Conservation (phyloP, 352 stramenopile species). For the Phytophthora litchii region DNA sequence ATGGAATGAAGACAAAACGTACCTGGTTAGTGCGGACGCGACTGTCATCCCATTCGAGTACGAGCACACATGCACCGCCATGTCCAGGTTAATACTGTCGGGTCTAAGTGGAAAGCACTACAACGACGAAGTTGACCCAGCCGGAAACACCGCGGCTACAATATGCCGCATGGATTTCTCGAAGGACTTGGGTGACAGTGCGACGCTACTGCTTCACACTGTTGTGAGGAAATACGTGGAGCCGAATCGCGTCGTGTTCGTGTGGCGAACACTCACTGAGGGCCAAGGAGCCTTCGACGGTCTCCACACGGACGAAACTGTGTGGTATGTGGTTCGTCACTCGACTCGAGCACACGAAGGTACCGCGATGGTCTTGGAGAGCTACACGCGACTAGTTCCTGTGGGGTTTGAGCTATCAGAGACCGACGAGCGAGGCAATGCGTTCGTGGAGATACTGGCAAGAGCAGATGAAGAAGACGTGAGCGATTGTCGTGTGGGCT, state of each 20-base stretch:
- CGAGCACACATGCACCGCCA: not conserved
- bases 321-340: slow-evolving; percentile 33
- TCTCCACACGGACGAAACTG: slow-evolving; percentile 50
- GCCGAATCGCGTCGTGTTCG: slow-evolving; percentile 42
- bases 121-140: not conserved
- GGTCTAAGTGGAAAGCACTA: not conserved
- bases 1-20: not conserved
- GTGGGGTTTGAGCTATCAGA: slow-evolving; percentile 6
- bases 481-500: no score
- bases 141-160: slow-evolving; percentile 1
- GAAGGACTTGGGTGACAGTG: not conserved
- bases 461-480: slow-evolving; percentile 4
- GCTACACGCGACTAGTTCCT: not conserved
- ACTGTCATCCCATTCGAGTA: slow-evolving; percentile 11
- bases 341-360: not conserved
- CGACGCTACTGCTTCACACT: slow-evolving; percentile 1
- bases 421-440: not conserved
- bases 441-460: not conserved
- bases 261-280: slow-evolving; percentile 46
- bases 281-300: slow-evolving; percentile 29
- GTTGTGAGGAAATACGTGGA: slow-evolving; percentile 47
- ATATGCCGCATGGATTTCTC: not conserved
- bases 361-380: slow-evolving; percentile 2
- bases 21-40: slow-evolving; percentile 9
- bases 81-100: not conserved